Evolutionary conservation across 1,284 basidiomycete species (phyloP).

Genomic region (Inonotus obliquus): DNA sequence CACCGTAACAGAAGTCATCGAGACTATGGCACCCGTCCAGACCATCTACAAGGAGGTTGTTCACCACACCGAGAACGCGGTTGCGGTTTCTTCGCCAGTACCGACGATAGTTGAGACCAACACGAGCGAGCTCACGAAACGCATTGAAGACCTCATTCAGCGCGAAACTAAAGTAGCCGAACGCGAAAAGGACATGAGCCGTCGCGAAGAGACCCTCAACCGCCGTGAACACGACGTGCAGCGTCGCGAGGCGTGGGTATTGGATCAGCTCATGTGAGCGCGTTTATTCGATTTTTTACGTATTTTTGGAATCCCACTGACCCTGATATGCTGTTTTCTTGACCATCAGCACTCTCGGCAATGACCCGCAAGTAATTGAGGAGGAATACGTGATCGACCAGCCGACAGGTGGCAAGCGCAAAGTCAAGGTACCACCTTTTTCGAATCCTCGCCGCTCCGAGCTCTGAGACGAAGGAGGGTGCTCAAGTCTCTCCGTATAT

Average conservation of each 20-base stretch:
- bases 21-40: conserved; percentile 46
- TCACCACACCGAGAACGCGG: conserved; percentile 59
- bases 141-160: conserved; percentile 74
- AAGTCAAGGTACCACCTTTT: conserved; percentile 82
- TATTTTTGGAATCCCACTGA: background rate
- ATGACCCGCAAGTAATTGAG: conserved; percentile 59
- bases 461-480: conserved; percentile 86
- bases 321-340: background rate
- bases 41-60: conserved; percentile 82
- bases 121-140: conserved; percentile 30
- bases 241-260: conserved; percentile 80
- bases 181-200: conserved; percentile 75
- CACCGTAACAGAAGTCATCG: conserved; percentile 37
- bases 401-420: conserved; percentile 58
- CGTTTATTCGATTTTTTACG: background rate
- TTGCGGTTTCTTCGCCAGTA: conserved; percentile 54
- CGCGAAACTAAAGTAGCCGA: conserved; percentile 79
- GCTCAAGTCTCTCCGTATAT: conserved; percentile 22
- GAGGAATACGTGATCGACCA: conserved; percentile 74
- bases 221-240: conserved; percentile 78
- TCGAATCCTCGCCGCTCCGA: conserved; percentile 67
- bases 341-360: conserved; percentile 53
- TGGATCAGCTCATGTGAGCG: conserved; percentile 80
- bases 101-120: conserved; percentile 58
- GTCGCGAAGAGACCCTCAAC: conserved; percentile 76